Base-by-base conservation (phyloP, 2,329 filamentous ascomycete genomes). In the Fusarium sp. region DNA sequence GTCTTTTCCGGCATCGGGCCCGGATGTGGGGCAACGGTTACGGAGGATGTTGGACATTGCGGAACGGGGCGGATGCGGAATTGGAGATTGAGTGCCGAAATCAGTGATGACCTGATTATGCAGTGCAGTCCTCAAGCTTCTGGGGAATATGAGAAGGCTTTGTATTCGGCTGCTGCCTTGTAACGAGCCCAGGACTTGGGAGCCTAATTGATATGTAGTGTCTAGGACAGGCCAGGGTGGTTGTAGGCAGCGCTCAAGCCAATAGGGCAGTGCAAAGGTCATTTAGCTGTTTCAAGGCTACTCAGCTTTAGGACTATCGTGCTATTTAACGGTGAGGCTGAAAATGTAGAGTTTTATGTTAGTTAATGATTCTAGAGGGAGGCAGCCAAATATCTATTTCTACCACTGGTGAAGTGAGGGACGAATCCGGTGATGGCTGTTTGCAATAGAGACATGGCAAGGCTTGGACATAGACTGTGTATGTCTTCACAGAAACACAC, bases 81-180 rank as follows among this genome's bases (percentile, higher is more conserved):
- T n/a, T n/a, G 50, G 42, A 53, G 33, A 24, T 31, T 41, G 37
- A 43, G 23, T 41, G 31, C 26, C 24, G 37, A 9, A 46, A 31
- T 9, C 29, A 38, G 42, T 7, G 29, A 39, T 37, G 44, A 29
- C 42, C 20, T 31, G 15, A 39, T 33, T 52, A 49, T 44, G 12
- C 23, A 48, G 39, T 44, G 12, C 23, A 48, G 39, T 20, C 37
- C 24, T 53, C 20, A 38, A 23, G 24, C 28, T 28, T 20, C 21
- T n/a, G 28, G 50, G 54, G 70, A 64, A 56, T 39, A 24, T 24
- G 35, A 9, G 39, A 52, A 35, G 29, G 56, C 60, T 75, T 74
- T 75, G 71, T 75, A 75, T 57, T 56, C 43, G 66, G 56, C 55
- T 73, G 74, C 63, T 75, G 74, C 74, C 74, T 75, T 74, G 69